Evolutionary conservation across 2,329 filamentous ascomycete species (phyloP), one percentile per base, ranked within the genome.

Genomic region (Juglanconis sp.): DNA sequence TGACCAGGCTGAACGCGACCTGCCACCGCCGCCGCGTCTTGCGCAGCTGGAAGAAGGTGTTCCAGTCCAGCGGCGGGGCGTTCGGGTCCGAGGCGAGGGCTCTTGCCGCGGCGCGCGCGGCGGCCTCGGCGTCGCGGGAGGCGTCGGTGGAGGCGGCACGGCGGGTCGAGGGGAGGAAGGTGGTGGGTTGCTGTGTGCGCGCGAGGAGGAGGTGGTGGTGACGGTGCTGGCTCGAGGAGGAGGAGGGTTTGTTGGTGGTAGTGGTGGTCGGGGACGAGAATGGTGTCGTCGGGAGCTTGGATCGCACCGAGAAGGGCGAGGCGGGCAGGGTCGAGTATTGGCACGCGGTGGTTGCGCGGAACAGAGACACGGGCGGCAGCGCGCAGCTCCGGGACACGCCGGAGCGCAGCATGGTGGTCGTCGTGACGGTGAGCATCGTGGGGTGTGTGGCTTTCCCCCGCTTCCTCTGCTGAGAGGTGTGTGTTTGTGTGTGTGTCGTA

Each of bases 31-130:
- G 88, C 59, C 94, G 90, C 62, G 87, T 89, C 68, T 92, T 90
- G 70, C 94, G 92, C 62, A 98, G 87, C 72, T 87, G 86, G 81
- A 98, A 96, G 81, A 96, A 98, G 56, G 86, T 87, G 78, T 97
- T 89, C 94, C 94, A 98, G 76, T 92, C 85, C 47, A 93, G 84
- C n/a, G 74, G 70, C 40, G 73, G 68, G 60, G 69, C 65, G 57
- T 72, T 68, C 36, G 70, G 67, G 55, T 70, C 63, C 17, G 74
- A 52, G 17, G 17, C 40, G 32, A 49, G 53, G 53, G n/a, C 59
- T 53, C 54, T 57, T 61, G 10, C 74, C 65, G 13, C 66, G 60
- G 34, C 71, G 56, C 30, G 35, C 5, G 68, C 52, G 3, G 68
- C 63, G 24, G 70, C 65, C 0, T 66, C 66, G 0, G 64, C 65